Conservation (phyloP, 177 flowering plant genomes). For the Vitis hybrid region DNA sequence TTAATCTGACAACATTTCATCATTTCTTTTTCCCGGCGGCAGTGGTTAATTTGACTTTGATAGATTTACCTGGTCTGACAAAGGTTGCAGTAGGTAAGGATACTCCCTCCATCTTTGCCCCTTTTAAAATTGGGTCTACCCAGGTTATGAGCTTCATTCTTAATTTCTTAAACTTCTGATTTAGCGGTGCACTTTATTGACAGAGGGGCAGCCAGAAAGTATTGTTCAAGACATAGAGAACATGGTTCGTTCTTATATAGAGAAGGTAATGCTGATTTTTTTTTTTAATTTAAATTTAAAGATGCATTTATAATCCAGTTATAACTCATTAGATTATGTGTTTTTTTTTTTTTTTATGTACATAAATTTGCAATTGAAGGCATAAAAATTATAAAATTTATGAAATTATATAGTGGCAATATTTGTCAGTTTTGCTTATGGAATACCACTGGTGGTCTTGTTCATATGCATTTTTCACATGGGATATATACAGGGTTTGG, state of each 20-base stretch:
- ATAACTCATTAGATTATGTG: too few species aligned
- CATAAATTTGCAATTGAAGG: too few species aligned
- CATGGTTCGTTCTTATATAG: constrained; percentile 76
- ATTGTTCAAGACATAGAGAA: constrained; percentile 68
- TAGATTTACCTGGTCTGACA: constrained; percentile 86
- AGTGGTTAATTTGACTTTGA: constrained; percentile 83
- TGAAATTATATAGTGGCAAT: too few species aligned
- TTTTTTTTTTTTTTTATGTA: too few species aligned
- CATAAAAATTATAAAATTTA: too few species aligned
- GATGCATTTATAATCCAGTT: too few species aligned
- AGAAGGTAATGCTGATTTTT: constrained; percentile 44
- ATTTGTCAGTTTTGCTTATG: too few species aligned
- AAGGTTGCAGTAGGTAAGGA: constrained; percentile 79
- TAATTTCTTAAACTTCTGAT: not conserved
- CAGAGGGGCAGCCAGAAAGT: constrained; percentile 77
- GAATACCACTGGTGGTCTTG: too few species aligned
- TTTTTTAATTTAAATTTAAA: not conserved
- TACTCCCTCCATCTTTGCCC: not conserved
- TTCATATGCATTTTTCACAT: too few species aligned
- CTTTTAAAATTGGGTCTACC: not conserved
- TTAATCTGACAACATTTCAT: constrained; percentile 5
- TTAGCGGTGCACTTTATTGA: not conserved
- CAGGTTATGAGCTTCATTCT: not conserved
- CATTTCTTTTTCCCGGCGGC: constrained; percentile 23
- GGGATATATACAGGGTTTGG: too few species aligned